Base-by-base conservation (phyloP, 139 green algal species). In the Pleodorina starrii region DNA sequence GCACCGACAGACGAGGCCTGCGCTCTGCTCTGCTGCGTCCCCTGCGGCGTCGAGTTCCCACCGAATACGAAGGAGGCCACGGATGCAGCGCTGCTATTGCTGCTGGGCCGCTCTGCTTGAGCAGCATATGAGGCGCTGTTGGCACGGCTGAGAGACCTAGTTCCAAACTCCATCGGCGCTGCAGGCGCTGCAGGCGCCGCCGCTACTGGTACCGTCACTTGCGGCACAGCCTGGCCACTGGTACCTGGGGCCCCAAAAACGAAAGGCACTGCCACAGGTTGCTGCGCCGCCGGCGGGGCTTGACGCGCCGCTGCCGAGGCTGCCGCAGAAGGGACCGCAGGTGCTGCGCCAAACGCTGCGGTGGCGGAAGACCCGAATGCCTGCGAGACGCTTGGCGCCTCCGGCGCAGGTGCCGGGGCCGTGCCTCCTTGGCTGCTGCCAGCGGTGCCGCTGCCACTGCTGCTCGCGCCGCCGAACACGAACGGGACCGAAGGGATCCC, bases 381-480 rank as follows among this genome's bases (percentile, higher is more conserved):
- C 32, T 19, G 25, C 16, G 63, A 4, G 16, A 73, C 29, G 63
- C 29, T 38, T 3, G 25, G 63, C 6, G 27, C 63, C 29, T 21
- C 44, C 16, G 44, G 29, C n/a, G 29, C 29, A 5, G 32, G 44
- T 43, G 44, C 29, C 46, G 46, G 44, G 16, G 42, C 44, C 29
- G 72, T 40, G 16, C 42, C 72, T 54, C 38, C 71, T 80, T 54
- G 72, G 42, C n/a, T 57, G 72, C 40, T 43, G 21, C 14, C 42
- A 36, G 9, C 63, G 63, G n/a, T 27, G 63, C 6, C n/a, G 63
- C 69, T 35, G 3, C 74, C 74, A n/a, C 44, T 4, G 74, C 74
- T 82, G 74, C 46, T 63, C 14, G 9, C 27, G 5, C 48, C n/a
- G 50, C 76, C 76, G 32, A 84, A 84, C 10, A 84, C 76, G 48